Evolutionary conservation across 257 asterid genomes (phyloP).

Genomic region (Gentiana straminea): DNA sequence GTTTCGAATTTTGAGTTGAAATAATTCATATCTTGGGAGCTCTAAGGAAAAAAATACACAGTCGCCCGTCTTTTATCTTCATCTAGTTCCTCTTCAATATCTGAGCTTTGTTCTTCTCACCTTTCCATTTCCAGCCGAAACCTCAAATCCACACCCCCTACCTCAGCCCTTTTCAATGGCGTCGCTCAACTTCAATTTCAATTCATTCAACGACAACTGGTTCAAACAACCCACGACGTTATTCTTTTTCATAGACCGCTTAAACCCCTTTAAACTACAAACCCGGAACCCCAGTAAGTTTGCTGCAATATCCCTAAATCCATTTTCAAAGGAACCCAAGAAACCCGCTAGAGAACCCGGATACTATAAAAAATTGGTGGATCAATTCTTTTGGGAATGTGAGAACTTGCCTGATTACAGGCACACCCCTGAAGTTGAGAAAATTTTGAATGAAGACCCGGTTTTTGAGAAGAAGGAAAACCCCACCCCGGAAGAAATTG

Average conservation of each 20-base stretch:
- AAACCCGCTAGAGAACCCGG: constrained; percentile 37
- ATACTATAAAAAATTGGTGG: constrained; percentile 49
- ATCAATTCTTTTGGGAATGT: constrained; percentile 80
- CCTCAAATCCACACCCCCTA: too few species aligned
- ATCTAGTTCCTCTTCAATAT: background rate
- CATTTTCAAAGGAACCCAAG: constrained; percentile 38
- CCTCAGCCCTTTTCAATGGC: constrained; percentile 32
- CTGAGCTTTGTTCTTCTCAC: background rate
- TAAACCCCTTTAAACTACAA: constrained; percentile 42
- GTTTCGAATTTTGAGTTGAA: too few species aligned
- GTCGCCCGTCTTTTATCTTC: too few species aligned
- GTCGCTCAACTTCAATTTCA: constrained; percentile 60
- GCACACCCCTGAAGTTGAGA: constrained; percentile 69
- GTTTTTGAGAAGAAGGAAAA: constrained; percentile 61
- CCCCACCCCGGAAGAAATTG: constrained; percentile 61
- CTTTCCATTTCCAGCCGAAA: background rate
- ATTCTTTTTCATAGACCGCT: constrained; percentile 18
- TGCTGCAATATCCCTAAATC: constrained; percentile 56
- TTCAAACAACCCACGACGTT: constrained; percentile 47
- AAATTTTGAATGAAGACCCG: constrained; percentile 57
- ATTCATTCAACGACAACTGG: constrained; percentile 69
- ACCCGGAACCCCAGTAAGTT: constrained; percentile 33
- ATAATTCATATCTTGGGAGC: too few species aligned
- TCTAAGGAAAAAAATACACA: too few species aligned
- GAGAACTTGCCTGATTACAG: constrained; percentile 78